Conservation (phyloP, 2,329 filamentous ascomycete species). For the Pseudogymnoascus sp. region DNA sequence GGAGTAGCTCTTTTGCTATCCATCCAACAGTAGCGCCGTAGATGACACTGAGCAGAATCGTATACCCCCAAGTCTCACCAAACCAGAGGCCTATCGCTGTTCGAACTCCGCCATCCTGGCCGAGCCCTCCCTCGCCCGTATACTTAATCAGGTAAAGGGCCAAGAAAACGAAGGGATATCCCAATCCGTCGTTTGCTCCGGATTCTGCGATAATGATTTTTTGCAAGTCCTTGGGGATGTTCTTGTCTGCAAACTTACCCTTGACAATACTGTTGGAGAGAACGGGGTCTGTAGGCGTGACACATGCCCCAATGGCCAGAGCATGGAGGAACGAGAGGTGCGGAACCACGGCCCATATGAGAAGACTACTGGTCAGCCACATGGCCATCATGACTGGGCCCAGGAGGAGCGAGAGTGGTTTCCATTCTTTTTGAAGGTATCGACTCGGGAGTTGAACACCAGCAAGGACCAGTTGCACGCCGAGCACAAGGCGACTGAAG, state of each 20-base stretch:
- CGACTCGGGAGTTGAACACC: constrained; percentile 77
- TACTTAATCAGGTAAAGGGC: constrained; percentile 76
- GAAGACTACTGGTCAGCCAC: constrained; percentile 69
- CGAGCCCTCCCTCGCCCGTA: constrained; percentile 45
- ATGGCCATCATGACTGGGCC: constrained; percentile 75
- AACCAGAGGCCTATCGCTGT: constrained; percentile 72
- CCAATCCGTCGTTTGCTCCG: constrained; percentile 77
- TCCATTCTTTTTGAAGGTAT: constrained; percentile 70
- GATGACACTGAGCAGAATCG: constrained; percentile 63
- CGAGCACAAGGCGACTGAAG: constrained; percentile 76
- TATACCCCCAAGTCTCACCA: constrained; percentile 72
- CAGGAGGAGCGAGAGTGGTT: constrained; percentile 60
- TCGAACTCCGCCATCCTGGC: constrained; percentile 39
- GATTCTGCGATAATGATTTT: constrained; percentile 69
- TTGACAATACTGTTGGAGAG: constrained; percentile 86
- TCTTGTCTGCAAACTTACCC: constrained; percentile 80
- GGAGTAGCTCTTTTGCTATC: constrained; percentile 71
- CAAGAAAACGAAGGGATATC: constrained; percentile 78
- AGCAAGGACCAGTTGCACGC: constrained; percentile 77
- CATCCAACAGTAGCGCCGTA: constrained; percentile 73
- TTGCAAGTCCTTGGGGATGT: constrained; percentile 70
- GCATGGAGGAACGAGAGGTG: constrained; percentile 65
- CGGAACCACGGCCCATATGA: constrained; percentile 68
- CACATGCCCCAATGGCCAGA: constrained; percentile 68
- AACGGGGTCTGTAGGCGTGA: constrained; percentile 81